Percentiles rank a stretch among this genome's conserved stretches.
These are phyloP conservation scores for Batkoa obscura DNA, from an alignment of 371 early-diverging fungal genomes.

Conservation along the genomic window DNA sequence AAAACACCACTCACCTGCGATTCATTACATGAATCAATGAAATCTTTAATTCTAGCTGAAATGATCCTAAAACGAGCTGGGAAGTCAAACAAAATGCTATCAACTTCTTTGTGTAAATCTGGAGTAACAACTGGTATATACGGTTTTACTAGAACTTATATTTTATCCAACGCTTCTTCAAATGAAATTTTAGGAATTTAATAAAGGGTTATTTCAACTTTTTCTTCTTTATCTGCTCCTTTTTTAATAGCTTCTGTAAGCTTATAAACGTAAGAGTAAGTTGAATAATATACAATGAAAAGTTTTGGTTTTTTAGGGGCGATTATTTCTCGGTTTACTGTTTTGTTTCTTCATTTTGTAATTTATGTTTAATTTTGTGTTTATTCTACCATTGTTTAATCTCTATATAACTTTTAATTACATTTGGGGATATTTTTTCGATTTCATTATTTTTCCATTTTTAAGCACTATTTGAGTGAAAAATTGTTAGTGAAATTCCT, in stretches of 20 bases:
- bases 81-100: slow-evolving; percentile 45
- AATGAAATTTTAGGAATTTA: slow-evolving; percentile 32
- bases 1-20: slow-evolving; percentile 45
- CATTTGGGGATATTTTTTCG: too few species aligned
- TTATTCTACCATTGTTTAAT: too few species aligned
- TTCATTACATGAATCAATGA: slow-evolving; percentile 47
- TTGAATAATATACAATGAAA: slow-evolving; percentile 22
- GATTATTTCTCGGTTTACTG: not conserved
- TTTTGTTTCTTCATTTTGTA: too few species aligned
- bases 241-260: slow-evolving; percentile 43
- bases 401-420: too few species aligned
- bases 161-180: slow-evolving; percentile 28
- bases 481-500: too few species aligned
- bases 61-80: slow-evolving; percentile 53
- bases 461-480: too few species aligned
- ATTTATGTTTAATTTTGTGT: too few species aligned
- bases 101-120: slow-evolving; percentile 35
- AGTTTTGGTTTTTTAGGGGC: not conserved
- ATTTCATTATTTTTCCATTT: too few species aligned
- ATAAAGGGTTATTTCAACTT: slow-evolving; percentile 42
- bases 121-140: slow-evolving; percentile 36
- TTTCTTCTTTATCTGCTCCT: slow-evolving; percentile 35
- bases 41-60: slow-evolving; percentile 55
- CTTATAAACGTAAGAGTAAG: slow-evolving; percentile 52
- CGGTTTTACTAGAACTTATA: slow-evolving; percentile 40